These are phyloP conservation scores for Ceratocystis lukuohia DNA, from an alignment of 2,329 filamentous ascomycete genomes.

Conservation along the genomic window DNA sequence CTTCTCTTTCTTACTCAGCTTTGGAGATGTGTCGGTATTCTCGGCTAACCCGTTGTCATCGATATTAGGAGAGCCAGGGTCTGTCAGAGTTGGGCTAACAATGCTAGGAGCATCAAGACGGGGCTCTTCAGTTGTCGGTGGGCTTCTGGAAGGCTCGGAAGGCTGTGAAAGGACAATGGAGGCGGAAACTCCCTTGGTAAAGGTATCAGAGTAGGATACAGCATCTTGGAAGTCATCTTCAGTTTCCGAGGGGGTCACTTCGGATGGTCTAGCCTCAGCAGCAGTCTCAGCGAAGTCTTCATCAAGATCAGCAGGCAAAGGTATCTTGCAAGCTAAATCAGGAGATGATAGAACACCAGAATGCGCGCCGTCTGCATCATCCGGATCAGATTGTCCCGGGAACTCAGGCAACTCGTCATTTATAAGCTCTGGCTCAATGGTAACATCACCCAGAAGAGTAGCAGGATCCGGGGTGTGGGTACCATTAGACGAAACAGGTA, in stretches of 20 bases:
- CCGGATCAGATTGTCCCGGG: background rate
- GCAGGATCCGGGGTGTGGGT: background rate
- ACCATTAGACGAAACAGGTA: background rate
- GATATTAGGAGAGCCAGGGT: background rate
- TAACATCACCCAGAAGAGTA: too few species aligned
- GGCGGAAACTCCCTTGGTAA: background rate
- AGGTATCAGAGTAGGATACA: background rate
- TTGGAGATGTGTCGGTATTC: background rate
- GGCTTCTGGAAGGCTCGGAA: background rate
- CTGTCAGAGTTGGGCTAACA: background rate
- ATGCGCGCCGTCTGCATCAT: background rate
- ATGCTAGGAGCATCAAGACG: too few species aligned
- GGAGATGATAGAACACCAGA: background rate
- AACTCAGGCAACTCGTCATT: background rate
- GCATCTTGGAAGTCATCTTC: background rate
- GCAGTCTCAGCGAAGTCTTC: background rate
- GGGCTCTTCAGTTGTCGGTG: too few species aligned
- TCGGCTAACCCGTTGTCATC: background rate
- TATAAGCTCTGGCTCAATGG: background rate
- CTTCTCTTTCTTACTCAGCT: constrained; percentile 6
- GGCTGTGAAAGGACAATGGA: background rate
- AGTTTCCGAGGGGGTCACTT: background rate
- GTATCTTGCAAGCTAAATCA: background rate
- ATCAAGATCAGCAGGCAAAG: constrained; percentile 1
- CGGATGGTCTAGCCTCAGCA: background rate